These are phyloP conservation scores for Tricholoma sp. DNA, from an alignment of 768 basidiomycete species.

Conservation along the genomic window DNA sequence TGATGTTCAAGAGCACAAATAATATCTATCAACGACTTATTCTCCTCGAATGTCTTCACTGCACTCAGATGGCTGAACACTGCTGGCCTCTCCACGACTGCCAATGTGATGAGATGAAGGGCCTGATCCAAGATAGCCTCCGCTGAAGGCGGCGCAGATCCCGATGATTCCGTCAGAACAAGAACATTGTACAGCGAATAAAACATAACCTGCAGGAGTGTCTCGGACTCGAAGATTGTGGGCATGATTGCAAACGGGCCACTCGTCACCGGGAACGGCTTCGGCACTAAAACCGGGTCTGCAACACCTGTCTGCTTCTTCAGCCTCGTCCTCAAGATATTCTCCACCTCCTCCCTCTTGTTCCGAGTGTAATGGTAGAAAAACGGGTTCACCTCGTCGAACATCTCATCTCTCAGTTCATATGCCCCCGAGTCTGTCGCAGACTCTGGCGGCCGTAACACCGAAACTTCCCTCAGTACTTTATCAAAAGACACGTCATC, in stretches of 20 bases:
- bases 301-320: conserved; percentile 57
- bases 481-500: conserved; percentile 82
- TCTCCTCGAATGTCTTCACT: conserved; percentile 50
- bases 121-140: conserved; percentile 91
- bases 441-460: conserved; percentile 76
- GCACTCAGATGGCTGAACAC: conserved; percentile 59
- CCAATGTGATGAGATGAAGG: conserved; percentile 83
- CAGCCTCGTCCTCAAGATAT: conserved; percentile 58
- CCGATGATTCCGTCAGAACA: conserved; percentile 53
- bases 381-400: conserved; percentile 89
- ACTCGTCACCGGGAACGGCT: conserved; percentile 52
- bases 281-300: conserved; percentile 75
- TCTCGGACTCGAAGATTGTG: conserved; percentile 61
- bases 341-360: conserved; percentile 87
- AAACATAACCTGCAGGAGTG: conserved; percentile 78
- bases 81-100: conserved; percentile 62
- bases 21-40: conserved; percentile 61
- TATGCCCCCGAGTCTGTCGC: conserved; percentile 81
- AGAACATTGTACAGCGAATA: conserved; percentile 76
- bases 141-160: conserved; percentile 63
- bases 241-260: conserved; percentile 70
- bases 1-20: conserved; percentile 76
- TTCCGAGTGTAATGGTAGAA: conserved; percentile 96
- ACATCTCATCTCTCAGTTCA: conserved; percentile 77
- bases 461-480: conserved; percentile 73